Conservation (phyloP, 805 yeast species). For the Kurtzmaniella cleridarum region DNA sequence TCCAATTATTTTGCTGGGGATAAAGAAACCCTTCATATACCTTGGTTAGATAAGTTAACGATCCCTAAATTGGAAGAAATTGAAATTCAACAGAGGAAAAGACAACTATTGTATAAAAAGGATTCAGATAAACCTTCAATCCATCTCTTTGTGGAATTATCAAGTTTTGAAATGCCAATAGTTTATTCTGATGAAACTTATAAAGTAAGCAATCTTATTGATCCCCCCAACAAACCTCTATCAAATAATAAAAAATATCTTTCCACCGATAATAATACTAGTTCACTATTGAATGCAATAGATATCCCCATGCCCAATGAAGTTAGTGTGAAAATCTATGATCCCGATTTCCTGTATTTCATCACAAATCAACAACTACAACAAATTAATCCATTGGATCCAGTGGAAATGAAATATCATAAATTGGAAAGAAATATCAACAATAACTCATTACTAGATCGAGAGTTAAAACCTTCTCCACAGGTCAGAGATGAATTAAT, state of each 20-base stretch:
- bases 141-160: slow-evolving; percentile 34
- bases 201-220: slow-evolving; percentile 2
- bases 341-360: slow-evolving; percentile 31
- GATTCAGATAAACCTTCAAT: slow-evolving; percentile 9
- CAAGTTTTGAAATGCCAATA: slow-evolving; percentile 38
- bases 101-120: neutral
- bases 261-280: slow-evolving; percentile 19
- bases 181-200: slow-evolving; percentile 35
- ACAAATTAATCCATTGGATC: slow-evolving; percentile 42
- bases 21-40: slow-evolving; percentile 55
- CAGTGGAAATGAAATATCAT: slow-evolving; percentile 83
- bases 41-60: slow-evolving; percentile 73
- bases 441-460: slow-evolving; percentile 69
- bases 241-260: slow-evolving; percentile 1
- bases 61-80: slow-evolving; percentile 47
- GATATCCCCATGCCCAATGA: slow-evolving; percentile 23
- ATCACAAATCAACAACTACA: neutral
- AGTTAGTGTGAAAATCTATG: slow-evolving; percentile 32
- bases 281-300: slow-evolving; percentile 28
- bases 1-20: slow-evolving; percentile 49
- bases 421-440: slow-evolving; percentile 74
- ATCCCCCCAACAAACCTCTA: neutral
- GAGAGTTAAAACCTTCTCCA: slow-evolving; percentile 84
- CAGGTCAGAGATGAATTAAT: slow-evolving; percentile 70
- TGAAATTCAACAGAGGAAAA: slow-evolving; percentile 5